phyloP scores from a whole-genome alignment of 75 land plant genomes.

The Azolla pinnata region DNA sequence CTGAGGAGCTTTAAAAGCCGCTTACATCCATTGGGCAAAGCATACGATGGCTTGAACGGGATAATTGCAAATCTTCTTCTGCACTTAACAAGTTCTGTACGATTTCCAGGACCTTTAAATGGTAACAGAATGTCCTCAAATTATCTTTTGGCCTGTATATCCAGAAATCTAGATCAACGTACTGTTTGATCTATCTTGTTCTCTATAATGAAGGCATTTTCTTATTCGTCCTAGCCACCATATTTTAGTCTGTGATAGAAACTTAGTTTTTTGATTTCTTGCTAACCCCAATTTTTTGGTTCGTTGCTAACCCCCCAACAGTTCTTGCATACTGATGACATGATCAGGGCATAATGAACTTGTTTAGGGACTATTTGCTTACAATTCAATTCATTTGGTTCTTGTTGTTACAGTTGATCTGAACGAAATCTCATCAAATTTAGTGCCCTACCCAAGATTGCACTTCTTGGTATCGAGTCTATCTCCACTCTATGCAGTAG shows the following conservation, averaged over 20 bases:
- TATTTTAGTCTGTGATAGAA: too few species aligned
- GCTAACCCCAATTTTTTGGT: too few species aligned
- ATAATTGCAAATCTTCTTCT: slow-evolving; percentile 24
- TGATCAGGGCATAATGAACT: too few species aligned
- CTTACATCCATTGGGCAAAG: slow-evolving; percentile 8
- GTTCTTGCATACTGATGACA: background rate
- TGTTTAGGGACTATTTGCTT: too few species aligned
- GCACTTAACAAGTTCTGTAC: slow-evolving; percentile 32
- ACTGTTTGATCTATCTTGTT: too few species aligned
- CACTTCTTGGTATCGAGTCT: slow-evolving; percentile 28
- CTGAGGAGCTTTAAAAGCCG: background rate
- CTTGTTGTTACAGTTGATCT: slow-evolving; percentile 20
- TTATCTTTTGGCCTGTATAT: too few species aligned
- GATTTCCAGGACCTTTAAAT: slow-evolving; percentile 30
- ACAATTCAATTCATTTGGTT: background rate
- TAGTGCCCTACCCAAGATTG: slow-evolving; percentile 25
- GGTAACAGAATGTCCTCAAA: too few species aligned
- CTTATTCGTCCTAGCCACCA: too few species aligned
- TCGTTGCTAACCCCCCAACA: background rate
- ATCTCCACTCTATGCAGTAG: slow-evolving; percentile 17
- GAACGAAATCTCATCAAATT: slow-evolving; percentile 30
- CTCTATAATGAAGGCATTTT: too few species aligned
- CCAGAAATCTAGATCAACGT: too few species aligned
- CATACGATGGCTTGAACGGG: slow-evolving; percentile 30
- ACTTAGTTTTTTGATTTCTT: too few species aligned